phyloP scores from a whole-genome alignment of 257 asterid genomes.

The Oldenlandia corymbosa region DNA sequence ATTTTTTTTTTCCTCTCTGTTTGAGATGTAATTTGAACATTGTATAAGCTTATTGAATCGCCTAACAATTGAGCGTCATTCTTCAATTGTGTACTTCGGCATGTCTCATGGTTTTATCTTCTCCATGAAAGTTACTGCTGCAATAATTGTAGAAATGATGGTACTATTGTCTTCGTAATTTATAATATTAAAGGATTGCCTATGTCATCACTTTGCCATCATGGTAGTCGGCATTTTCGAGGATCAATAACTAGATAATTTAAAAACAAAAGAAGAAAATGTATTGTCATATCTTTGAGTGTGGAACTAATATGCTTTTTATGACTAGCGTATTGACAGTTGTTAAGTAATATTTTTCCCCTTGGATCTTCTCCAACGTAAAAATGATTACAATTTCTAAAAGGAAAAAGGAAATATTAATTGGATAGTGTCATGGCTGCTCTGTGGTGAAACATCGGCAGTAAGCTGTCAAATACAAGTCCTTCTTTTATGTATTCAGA shows the following conservation, averaged over 20 bases:
- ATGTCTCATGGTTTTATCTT: neutral
- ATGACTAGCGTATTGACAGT: neutral
- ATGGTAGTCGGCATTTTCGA: neutral
- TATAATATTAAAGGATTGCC: neutral
- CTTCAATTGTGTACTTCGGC: too few relatives aligned
- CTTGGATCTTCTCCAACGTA: neutral
- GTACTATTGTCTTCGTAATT: neutral
- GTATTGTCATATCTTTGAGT: conserved; percentile 1
- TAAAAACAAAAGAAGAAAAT: neutral
- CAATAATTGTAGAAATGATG: neutral
- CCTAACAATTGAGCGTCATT: too few relatives aligned
- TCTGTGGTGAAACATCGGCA: neutral
- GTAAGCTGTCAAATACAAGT: neutral
- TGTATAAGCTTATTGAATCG: neutral
- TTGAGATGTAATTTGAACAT: neutral
- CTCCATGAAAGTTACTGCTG: neutral
- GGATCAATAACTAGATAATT: neutral
- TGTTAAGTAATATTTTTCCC: neutral
- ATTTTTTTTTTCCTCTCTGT: neutral
- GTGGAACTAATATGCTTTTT: neutral
- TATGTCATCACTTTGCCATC: neutral
- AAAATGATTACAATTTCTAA: neutral
- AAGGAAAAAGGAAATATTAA: neutral
- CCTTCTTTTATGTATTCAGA: neutral
- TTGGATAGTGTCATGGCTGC: neutral